Conservation (phyloP, 768 basidiomycete species). For the Agrocybe praecox region DNA sequence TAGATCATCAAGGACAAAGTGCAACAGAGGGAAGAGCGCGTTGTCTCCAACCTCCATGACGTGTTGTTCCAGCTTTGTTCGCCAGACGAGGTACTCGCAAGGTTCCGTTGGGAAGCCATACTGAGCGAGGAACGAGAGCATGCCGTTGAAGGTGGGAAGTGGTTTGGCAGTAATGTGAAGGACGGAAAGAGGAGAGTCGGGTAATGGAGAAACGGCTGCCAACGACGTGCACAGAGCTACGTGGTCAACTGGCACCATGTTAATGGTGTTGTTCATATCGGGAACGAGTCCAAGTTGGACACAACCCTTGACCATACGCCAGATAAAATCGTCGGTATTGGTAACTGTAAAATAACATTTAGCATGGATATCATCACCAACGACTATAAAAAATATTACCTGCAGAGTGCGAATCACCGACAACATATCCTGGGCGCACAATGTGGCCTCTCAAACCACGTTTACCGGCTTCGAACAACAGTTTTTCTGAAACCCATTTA, state of each 20-base stretch:
- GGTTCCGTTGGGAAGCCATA: constrained; percentile 82
- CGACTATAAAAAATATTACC: constrained; percentile 48
- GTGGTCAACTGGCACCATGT: constrained; percentile 98
- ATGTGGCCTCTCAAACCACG: constrained; percentile 86
- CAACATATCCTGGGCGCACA: constrained; percentile 93
- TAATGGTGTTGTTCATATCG: constrained; percentile 97
- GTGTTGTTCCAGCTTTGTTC: constrained; percentile 90
- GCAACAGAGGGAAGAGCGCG: constrained; percentile 93
- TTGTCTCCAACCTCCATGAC: constrained; percentile 95
- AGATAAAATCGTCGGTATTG: constrained; percentile 98
- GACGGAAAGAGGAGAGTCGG: constrained; percentile 52
- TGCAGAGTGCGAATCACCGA: constrained; percentile 87
- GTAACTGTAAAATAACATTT: constrained; percentile 61
- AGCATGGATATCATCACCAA: background rate
- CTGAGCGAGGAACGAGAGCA: constrained; percentile 68
- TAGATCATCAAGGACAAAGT: constrained; percentile 96
- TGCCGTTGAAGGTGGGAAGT: constrained; percentile 84
- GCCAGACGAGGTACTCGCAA: constrained; percentile 92
- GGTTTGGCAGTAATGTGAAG: constrained; percentile 88
- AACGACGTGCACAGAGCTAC: constrained; percentile 83
- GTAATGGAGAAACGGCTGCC: constrained; percentile 66
- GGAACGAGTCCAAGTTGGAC: constrained; percentile 95
- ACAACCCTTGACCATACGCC: constrained; percentile 98
- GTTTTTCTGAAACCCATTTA: constrained; percentile 98
- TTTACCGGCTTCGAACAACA: constrained; percentile 88